Evolutionary conservation across 306 rosid genomes (phyloP).

Genomic region (Cotoneaster glaucophyllus): DNA sequence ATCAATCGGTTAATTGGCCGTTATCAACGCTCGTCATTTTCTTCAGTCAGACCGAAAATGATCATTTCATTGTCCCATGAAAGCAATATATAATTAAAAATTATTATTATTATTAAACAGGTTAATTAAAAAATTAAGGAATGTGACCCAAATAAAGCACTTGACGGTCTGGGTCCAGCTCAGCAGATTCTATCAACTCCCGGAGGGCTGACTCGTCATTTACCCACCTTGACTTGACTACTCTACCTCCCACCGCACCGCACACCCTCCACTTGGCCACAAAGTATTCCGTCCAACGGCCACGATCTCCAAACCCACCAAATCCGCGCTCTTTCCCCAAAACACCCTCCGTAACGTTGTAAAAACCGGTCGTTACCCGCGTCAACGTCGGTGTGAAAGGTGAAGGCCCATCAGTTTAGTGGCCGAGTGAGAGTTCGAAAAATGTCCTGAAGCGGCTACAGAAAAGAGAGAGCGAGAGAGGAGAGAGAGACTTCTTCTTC

Average conservation of each 20-base stretch:
- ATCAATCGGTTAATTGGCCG: constrained; percentile 26
- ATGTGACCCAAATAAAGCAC: background rate
- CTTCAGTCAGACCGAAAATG: background rate
- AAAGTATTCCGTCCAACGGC: constrained; percentile 25
- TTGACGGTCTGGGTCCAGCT: constrained; percentile 32
- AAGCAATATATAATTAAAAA: background rate
- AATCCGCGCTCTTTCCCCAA: constrained; percentile 8
- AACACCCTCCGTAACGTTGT: constrained; percentile 38
- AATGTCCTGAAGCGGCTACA: constrained; percentile 19
- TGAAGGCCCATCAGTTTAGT: background rate
- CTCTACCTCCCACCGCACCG: background rate
- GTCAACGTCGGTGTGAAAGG: constrained; percentile 9
- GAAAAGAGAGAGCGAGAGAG: background rate
- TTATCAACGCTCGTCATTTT: constrained; percentile 15
- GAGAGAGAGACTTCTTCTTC: constrained; percentile 2
- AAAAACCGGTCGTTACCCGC: background rate
- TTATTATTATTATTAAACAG: background rate
- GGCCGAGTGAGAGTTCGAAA: constrained; percentile 1
- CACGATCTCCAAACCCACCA: background rate
- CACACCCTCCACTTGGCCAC: background rate
- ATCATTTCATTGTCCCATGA: background rate
- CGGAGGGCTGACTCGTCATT: background rate
- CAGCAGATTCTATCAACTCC: constrained; percentile 23
- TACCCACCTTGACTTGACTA: constrained; percentile 15
- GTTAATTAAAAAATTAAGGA: background rate